Base-by-base conservation (phyloP, 2,329 filamentous ascomycete species). In the Colletotrichum endophyticum region DNA sequence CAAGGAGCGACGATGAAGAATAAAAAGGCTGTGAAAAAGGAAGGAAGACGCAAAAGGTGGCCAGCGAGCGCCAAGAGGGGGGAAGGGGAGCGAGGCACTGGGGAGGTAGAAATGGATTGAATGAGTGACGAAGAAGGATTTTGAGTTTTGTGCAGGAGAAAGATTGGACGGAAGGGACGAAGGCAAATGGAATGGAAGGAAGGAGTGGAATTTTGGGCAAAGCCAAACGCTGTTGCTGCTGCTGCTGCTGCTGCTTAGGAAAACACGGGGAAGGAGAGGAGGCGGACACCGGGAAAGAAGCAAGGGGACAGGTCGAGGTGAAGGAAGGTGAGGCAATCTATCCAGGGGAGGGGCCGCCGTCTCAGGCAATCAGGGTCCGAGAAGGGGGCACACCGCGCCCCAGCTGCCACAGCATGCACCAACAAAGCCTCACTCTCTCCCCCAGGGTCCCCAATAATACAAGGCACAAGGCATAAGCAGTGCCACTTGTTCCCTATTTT, bases 181-280 rank as follows among this genome's bases (percentile, higher is more conserved):
- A 13, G 53, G 66, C 59, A 69, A 27, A 22, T 27, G 67, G 28
- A 53, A 72, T 39, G 73, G 69, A 72, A 72, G 73, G 69, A 72
- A 72, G 63, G 69, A 71, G 57, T 61, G 69, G 73, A 63, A 61
- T 72, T 67, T 36, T 28, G 70, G 64, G 30, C 64, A 44, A 49
- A 49, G 39, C 39, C 39, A 49, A 49, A 49, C 39, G 39, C 39
- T n/a, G 39, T n/a, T 19, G 39, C 39, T 44, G 39, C 39, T 49
- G 36, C 36, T 39, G 36, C 39, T 44, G 19, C 19, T 49, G 19
- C 19, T n/a, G 66, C 15, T 27, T 36, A 4, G n/a, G 70, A 76
- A 73, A 73, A 66, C 73, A 73, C 64, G 73, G 73, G 73, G 73
- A 76, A 76, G 39, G 59, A 66, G 69, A 34, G 66, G 56, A 49